A percentile compares a stretch with the other conserved stretches of the same genome.
These are phyloP conservation scores for Aphanomyces stellatus DNA, from an alignment of 352 stramenopile genomes.

Conservation along the genomic window DNA sequence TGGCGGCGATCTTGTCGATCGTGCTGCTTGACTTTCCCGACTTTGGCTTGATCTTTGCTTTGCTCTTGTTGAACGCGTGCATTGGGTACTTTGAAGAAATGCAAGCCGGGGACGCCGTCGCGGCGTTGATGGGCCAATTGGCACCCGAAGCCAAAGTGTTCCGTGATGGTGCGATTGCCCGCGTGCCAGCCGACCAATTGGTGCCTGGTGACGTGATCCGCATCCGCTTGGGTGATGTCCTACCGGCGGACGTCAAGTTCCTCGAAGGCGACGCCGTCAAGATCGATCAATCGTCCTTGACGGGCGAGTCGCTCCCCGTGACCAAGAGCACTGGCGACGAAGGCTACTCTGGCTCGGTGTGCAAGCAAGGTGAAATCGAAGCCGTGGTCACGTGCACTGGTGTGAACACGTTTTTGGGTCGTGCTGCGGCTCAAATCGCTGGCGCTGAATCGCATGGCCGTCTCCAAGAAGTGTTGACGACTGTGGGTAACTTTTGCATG, in stretches of 20 bases:
- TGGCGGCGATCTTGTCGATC: constrained; percentile 55
- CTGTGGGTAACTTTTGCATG: constrained; percentile 89
- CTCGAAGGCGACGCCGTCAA: constrained; percentile 73
- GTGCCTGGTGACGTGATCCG: constrained; percentile 66
- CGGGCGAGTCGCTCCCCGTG: constrained; percentile 90
- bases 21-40: constrained; percentile 68
- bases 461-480: constrained; percentile 88
- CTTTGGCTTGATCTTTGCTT: constrained; percentile 55
- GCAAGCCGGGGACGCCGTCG: constrained; percentile 81
- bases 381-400: constrained; percentile 84
- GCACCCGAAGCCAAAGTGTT: constrained; percentile 79
- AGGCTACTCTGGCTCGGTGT: constrained; percentile 74
- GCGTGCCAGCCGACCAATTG: constrained; percentile 52
- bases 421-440: constrained; percentile 74
- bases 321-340: constrained; percentile 72
- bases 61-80: constrained; percentile 62
- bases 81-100: constrained; percentile 78
- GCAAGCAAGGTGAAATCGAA: constrained; percentile 87
- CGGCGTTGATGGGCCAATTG: constrained; percentile 82
- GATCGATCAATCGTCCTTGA: constrained; percentile 89
- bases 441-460: constrained; percentile 64
- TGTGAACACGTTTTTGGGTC: constrained; percentile 86
- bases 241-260: constrained; percentile 88
- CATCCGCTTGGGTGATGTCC: constrained; percentile 82
- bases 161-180: constrained; percentile 68